These are phyloP conservation scores for Hypoxylon sp. DNA, from an alignment of 2,329 filamentous ascomycete genomes.

Conservation along the genomic window DNA sequence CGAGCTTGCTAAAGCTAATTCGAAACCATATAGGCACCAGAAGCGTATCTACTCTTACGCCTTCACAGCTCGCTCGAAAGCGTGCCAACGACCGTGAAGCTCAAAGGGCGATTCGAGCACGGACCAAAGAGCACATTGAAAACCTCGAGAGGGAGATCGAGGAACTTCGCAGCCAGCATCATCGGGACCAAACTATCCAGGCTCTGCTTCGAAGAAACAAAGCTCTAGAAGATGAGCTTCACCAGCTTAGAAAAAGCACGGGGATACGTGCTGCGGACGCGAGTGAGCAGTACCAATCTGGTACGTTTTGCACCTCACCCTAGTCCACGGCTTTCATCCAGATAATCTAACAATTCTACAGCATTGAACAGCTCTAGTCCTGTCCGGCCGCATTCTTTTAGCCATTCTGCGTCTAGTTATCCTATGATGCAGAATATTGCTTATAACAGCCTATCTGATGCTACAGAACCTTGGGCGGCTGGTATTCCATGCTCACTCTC, in stretches of 20 bases:
- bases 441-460: conserved; percentile 60
- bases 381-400: conserved; percentile 63
- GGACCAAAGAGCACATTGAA: conserved; percentile 90
- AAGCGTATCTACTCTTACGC: conserved; percentile 88
- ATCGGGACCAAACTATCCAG: conserved; percentile 66
- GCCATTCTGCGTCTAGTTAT: conserved; percentile 60
- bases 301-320: conserved; percentile 41
- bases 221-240: conserved; percentile 68
- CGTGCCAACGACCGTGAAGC: conserved; percentile 92
- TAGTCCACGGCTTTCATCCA: background rate
- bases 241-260: conserved; percentile 62
- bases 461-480: conserved; percentile 64
- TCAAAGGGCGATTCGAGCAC: conserved; percentile 87
- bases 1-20: conserved; percentile 24
- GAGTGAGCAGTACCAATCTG: conserved; percentile 48
- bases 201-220: conserved; percentile 67
- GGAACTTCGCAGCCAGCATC: conserved; percentile 72
- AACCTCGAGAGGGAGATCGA: conserved; percentile 80
- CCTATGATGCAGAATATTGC: conserved; percentile 60
- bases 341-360: conserved; percentile 32
- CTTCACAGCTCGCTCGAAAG: conserved; percentile 90
- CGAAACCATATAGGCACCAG: conserved; percentile 68
- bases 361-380: conserved; percentile 58
- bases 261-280: conserved; percentile 56
- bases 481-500: conserved; percentile 62